Evolutionary conservation across 179 eudicot genomes (phyloP).

Genomic region (Sideroxylon spinosum): DNA sequence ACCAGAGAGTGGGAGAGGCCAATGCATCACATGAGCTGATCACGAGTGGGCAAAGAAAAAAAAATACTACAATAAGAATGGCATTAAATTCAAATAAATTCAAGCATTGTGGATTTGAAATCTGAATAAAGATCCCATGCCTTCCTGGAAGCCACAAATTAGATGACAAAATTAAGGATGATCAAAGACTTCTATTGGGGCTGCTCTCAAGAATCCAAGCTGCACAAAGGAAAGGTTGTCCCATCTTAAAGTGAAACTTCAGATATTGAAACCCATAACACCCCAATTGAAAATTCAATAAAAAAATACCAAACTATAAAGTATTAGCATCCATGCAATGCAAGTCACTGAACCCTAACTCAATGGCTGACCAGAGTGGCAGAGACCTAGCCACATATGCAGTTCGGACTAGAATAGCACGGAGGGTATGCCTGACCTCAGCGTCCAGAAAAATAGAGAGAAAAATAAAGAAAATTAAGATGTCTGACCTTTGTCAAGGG

Average conservation of each 20-base stretch:
- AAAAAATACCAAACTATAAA: background rate
- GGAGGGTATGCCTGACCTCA: background rate
- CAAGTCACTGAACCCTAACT: background rate
- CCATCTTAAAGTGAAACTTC: background rate
- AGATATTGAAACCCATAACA: background rate
- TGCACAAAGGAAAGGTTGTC: background rate
- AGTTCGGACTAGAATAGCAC: slow-evolving; percentile 3
- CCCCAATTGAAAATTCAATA: background rate
- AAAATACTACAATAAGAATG: background rate
- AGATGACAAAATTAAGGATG: background rate
- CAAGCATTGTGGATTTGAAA: background rate
- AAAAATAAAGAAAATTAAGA: background rate
- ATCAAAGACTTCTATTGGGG: background rate
- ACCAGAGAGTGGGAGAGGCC: background rate
- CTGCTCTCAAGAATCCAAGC: background rate
- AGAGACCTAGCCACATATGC: background rate
- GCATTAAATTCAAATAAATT: background rate
- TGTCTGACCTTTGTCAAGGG: slow-evolving; percentile 4
- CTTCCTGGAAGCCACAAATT: background rate
- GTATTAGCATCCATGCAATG: background rate
- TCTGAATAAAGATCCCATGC: background rate
- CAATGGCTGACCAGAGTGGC: background rate
- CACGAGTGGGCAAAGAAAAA: too few relatives aligned
- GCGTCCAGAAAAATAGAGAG: background rate
- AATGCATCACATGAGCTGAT: slow-evolving; percentile 2